phyloP scores from a whole-genome alignment of 129 eudicot species.

The Calendula officinalis region DNA sequence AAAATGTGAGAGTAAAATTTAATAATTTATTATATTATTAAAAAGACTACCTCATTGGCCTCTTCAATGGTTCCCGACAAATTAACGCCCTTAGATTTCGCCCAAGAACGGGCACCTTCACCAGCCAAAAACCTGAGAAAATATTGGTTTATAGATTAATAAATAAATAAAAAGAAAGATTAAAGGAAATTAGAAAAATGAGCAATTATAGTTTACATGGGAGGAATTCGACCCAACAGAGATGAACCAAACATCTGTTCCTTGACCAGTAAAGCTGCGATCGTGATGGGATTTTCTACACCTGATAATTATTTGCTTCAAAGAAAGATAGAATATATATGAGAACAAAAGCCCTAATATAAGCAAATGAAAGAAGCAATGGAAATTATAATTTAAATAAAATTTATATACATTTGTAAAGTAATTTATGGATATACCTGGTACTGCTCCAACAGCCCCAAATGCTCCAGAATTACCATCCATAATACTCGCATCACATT shows the following conservation, averaged over 20 bases:
- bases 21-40: not conserved
- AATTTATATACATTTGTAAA: not conserved
- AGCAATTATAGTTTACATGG: conserved; percentile 50
- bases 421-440: conserved; percentile 50
- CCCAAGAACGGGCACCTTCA: conserved; percentile 86
- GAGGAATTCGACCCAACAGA: conserved; percentile 86
- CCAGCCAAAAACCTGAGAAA: conserved; percentile 83
- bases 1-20: conserved; percentile 5
- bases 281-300: conserved; percentile 74
- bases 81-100: conserved; percentile 64
- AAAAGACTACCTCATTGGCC: conserved; percentile 50
- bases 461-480: conserved; percentile 79
- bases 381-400: not conserved
- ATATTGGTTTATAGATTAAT: not conserved
- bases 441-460: conserved; percentile 97
- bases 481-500: conserved; percentile 96
- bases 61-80: conserved; percentile 38
- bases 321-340: conserved; percentile 35
- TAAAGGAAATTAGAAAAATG: not conserved
- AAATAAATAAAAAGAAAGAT: no score
- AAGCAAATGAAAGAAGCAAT: not conserved
- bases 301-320: conserved; percentile 79
- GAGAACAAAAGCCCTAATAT: conserved; percentile 24
- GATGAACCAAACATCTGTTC: conserved; percentile 76
- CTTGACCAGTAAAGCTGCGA: conserved; percentile 74